A percentile compares a stretch with the other conserved stretches of the same genome.
phyloP scores from a whole-genome alignment of 192 early-diverging fungal species.

The Linderina pennispora region DNA sequence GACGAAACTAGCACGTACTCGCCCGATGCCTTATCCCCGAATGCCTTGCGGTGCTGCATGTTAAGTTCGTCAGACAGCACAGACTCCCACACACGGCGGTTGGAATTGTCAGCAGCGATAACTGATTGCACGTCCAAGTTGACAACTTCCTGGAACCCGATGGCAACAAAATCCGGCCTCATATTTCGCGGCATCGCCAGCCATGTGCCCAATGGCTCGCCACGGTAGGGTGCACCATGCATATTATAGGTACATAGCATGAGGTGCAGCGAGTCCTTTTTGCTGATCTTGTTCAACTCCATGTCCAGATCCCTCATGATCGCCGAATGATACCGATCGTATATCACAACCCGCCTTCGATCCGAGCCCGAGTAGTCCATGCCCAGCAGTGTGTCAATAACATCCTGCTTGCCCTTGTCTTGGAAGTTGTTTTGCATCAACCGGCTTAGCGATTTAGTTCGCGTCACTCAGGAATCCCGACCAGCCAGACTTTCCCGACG shows the following conservation, averaged over 20 bases:
- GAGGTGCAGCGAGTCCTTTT: conserved; percentile 51
- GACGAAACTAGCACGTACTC: conserved; percentile 80
- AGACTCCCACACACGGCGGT: conserved; percentile 45
- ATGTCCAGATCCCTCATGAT: conserved; percentile 18
- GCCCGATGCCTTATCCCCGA: conserved; percentile 14
- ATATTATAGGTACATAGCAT: conserved; percentile 90
- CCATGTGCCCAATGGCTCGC: conserved; percentile 51
- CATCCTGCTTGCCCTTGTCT: conserved; percentile 90
- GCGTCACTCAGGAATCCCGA: conserved; percentile 83
- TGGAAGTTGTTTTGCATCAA: conserved; percentile 95
- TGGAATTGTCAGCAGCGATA: conserved; percentile 56
- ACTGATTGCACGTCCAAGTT: conserved; percentile 72
- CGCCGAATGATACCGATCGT: conserved; percentile 33
- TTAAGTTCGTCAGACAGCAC: conserved; percentile 34
- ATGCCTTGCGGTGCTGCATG: conserved; percentile 14
- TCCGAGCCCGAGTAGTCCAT: conserved; percentile 30
- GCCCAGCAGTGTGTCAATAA: conserved; percentile 84
- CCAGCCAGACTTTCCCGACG: conserved; percentile 72
- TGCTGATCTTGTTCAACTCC: conserved; percentile 26
- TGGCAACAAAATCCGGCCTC: conserved; percentile 72
- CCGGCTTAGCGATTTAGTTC: conserved; percentile 84
- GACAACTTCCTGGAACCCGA: conserved; percentile 98
- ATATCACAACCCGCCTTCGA: conserved; percentile 26
- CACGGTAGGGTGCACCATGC: conserved; percentile 68
- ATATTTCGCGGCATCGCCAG: conserved; percentile 24